Base-by-base conservation (phyloP, 2,329 filamentous ascomycete species). In the Daldinia sp. region DNA sequence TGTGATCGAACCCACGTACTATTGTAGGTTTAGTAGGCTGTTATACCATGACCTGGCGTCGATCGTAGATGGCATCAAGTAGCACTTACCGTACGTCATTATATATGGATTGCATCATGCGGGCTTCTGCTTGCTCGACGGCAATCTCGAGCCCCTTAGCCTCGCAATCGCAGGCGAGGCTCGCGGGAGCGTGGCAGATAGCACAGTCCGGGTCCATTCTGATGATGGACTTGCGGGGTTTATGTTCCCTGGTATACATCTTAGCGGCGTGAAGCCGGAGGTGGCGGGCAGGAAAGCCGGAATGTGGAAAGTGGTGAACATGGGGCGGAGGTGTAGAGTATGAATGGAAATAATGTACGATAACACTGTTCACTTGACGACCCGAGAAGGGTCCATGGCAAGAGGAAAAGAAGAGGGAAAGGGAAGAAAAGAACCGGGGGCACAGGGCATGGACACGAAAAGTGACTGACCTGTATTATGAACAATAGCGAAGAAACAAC, bases 181-280 rank as follows among this genome's bases (percentile, higher is more conserved):
- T 82, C 51, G 89, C 88, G 68, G 89, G 88, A 70, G 85, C 84
- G 75, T 84, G 83, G 78, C 89, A 91, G 76, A 92, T 89, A 60
- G 89, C 89, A 79, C 89, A 92, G 80, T 91, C 88, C 48, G 89
- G 89, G 75, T 91, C 89, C 88, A 91, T 90, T 79, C 84, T 89
- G 78, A 87, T 84, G 77, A 86, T 74, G 68, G 70, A 78, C 79
- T 85, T 86, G 74, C 82, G 81, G 74, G 77, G 74, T 73, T 81
- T 80, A 69, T 79, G 76, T 63, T 83, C 82, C 82, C 81, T 86
- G 76, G 79, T 71, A 82, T 83, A 84, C 85, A 87, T 87, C 78
- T 85, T 84, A 84, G 83, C 80, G 74, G 73, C 72, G 71, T 72
- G 72, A 74, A 74, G 75, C 73, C 75, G 74, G 68, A 64, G 65